These are phyloP conservation scores for Aspergillus floridensis DNA, from an alignment of 2,329 filamentous ascomycete species.

Conservation along the genomic window DNA sequence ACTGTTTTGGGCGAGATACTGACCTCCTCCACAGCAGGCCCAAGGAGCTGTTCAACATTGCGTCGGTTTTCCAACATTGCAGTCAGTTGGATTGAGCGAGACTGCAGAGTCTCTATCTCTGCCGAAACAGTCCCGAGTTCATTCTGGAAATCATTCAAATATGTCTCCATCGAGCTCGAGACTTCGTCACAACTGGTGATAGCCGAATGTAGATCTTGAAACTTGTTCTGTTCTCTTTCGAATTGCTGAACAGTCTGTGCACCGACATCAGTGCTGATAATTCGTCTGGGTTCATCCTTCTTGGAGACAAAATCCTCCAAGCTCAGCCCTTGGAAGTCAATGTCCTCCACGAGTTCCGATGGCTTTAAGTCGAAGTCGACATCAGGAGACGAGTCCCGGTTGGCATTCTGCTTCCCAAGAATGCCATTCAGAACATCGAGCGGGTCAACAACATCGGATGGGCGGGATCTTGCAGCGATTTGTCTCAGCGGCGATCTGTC, in stretches of 20 bases:
- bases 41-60: constrained; percentile 81
- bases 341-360: constrained; percentile 56
- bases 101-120: constrained; percentile 91
- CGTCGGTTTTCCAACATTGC: constrained; percentile 84
- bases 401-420: constrained; percentile 44
- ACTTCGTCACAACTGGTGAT: constrained; percentile 91
- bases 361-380: constrained; percentile 30
- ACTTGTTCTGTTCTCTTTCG: constrained; percentile 76
- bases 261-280: constrained; percentile 38
- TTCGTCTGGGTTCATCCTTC: constrained; percentile 30
- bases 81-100: constrained; percentile 77
- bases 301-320: constrained; percentile 66
- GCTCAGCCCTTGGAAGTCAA: constrained; percentile 77
- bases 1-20: constrained; percentile 83
- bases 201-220: constrained; percentile 85
- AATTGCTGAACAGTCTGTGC: constrained; percentile 70
- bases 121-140: constrained; percentile 89
- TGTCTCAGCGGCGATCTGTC: constrained; percentile 70
- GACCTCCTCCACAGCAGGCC: constrained; percentile 86
- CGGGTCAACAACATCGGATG: constrained; percentile 63
- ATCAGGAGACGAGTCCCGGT: constrained; percentile 15
- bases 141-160: constrained; percentile 87
- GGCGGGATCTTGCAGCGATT: constrained; percentile 49
- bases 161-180: constrained; percentile 86
- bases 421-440: constrained; percentile 66